Evolutionary conservation across 306 rosid genomes (phyloP), one percentile per base, ranked within the genome.

Genomic region (Elaeagnus macrophylla): DNA sequence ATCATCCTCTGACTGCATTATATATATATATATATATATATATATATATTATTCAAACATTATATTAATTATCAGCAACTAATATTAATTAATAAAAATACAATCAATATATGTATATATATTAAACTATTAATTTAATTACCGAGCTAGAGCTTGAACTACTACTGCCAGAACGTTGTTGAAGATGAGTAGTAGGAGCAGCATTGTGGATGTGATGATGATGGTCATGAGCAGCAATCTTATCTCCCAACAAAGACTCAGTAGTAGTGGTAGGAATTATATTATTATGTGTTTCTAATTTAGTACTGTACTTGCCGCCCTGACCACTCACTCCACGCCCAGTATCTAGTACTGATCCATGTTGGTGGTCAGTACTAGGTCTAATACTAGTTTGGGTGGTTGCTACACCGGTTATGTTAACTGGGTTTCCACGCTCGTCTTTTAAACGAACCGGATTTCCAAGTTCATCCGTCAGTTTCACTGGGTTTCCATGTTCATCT

Each of bases 91-190:
- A 12, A 12, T 7, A 12, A 6, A 7, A 39, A 12, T 0, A 40
- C 10, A 40, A 40, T 40, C 11, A 5, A 2, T 40, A 40, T 40
- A 40, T 2, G 11, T 40, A 40, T 5, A 40, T 40, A 40, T 40
- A 40, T 1, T 10, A 43, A 43, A 44, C 48, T 16, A 6, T 11
- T 12, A 4, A 44, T 10, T 6, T 10, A 43, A 3, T 45, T 66
- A 83, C 94, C 39, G 90, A 79, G 80, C 84, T 70, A 10, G 94
- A 82, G 75, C 81, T 67, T 8, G 81, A 78, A 43, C 76, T 68
- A n/a, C n/a, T n/a, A n/a, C n/a, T n/a, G 49, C 59, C 10, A 15
- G 82, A 70, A n/a, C 85, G 78, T 36, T 59, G 72, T 48, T 53
- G 72, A 35, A 64, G 75, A 42, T 62, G 66, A 0, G 46, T 7